phyloP scores from a whole-genome alignment of 176 grass and related monocot species.

The Sorghum bicolor region DNA sequence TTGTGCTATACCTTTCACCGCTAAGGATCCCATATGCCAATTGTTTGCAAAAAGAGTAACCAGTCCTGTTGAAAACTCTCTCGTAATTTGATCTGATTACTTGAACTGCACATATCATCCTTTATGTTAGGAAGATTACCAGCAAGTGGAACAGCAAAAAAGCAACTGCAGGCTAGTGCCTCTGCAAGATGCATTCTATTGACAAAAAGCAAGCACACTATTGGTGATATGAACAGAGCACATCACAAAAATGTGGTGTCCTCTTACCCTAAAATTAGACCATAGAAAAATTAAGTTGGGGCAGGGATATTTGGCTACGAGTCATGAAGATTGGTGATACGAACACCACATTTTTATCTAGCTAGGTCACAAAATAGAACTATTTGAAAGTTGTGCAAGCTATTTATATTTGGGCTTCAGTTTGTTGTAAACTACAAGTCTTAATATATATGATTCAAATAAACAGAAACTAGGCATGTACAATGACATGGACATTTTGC shows the following conservation, averaged over 20 bases:
- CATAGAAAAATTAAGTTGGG: too few species aligned
- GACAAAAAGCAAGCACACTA: slow-evolving; percentile 5
- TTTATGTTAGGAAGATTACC: slow-evolving; percentile 26
- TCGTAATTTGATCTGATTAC: slow-evolving; percentile 54
- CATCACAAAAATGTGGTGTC: too few species aligned
- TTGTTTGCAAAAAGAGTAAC: slow-evolving; percentile 65
- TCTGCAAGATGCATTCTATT: not conserved
- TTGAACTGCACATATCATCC: slow-evolving; percentile 46
- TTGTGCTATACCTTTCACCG: slow-evolving; percentile 62
- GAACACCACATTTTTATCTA: too few species aligned
- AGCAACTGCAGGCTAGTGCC: not conserved
- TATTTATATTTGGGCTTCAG: not conserved
- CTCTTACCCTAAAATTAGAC: too few species aligned
- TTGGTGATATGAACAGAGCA: not conserved
- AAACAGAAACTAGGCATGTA: not conserved
- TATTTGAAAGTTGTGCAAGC: not conserved
- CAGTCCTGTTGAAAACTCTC: slow-evolving; percentile 50
- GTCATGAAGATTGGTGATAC: not conserved
- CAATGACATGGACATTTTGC: not conserved
- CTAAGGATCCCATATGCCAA: slow-evolving; percentile 77
- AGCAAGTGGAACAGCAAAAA: not conserved
- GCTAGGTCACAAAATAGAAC: not conserved
- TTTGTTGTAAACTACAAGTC: not conserved
- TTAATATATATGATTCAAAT: not conserved
- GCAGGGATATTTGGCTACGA: too few species aligned